Base-by-base conservation (phyloP, 345 rosid species). In the Crucihimalaya himalaica region DNA sequence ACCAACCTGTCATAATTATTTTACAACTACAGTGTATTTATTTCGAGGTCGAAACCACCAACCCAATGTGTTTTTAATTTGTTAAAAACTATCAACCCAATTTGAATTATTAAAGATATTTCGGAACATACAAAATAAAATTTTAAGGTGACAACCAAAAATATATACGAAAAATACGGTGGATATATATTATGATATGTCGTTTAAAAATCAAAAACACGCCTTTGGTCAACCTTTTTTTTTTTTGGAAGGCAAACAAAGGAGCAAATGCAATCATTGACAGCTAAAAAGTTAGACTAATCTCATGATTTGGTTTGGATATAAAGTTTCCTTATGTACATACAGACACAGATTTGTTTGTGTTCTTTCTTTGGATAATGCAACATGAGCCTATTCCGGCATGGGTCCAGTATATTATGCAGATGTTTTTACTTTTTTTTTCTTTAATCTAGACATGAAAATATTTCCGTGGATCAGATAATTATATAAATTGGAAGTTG, bases 221-320 rank as follows among this genome's bases (percentile, higher is more conserved):
- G 48, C 19, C 31, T 21, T 40, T 21, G 32, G 65, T 60, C 65
- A 60, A 60, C 65, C 13, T 14, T 60, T n/a, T n/a, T n/a, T n/a
- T n/a, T n/a, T n/a, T 59, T 7, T 37, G 8, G 48, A 60, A 39
- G 31, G 64, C 28, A 21, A 21, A 59, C 18, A 19, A 34, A 59
- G 18, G 28, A 21, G 29, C 32, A 39, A 39, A 21, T 39, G 65
- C 50, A 60, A 39, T 60, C 65, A 60, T 39, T 39, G 65, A 39
- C 65, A 60, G 48, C 31, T 60, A 7, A 39, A 60, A 37, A 15
- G 32, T 14, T 57, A 11, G 31, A 28, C 47, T 59, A 59, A 4
- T 21, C 21, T 59, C 31, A 59, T 35, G 18, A 59, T 35, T 58
- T 58, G 10, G 8, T 59, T 59, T 59, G 31, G 64, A 37, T 35